These are phyloP conservation scores for Syzygium syzygioides DNA, from an alignment of 441 rosid genomes.

Conservation along the genomic window DNA sequence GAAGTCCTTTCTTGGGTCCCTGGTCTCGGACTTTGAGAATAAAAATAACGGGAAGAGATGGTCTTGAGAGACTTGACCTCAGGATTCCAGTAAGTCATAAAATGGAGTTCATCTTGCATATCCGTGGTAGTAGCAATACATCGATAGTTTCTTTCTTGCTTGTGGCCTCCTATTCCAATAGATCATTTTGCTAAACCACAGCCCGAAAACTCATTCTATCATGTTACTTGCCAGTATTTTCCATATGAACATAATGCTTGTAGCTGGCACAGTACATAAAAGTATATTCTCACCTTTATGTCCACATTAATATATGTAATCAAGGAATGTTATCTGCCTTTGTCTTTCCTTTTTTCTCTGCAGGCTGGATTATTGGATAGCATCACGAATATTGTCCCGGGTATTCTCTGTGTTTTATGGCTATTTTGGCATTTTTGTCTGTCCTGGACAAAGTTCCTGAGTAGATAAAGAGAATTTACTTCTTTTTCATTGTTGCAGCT, in stretches of 20 bases:
- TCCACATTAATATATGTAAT: neutral
- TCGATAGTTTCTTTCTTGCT: neutral
- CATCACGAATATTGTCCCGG: slow-evolving; percentile 83
- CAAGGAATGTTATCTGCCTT: neutral
- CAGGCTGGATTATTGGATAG: slow-evolving; percentile 95
- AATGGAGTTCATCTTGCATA: neutral
- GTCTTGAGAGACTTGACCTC: slow-evolving; percentile 79
- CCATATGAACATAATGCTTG: neutral
- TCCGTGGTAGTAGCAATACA: neutral
- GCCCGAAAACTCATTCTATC: neutral
- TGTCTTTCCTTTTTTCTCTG: neutral
- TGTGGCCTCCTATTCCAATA: neutral
- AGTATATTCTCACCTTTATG: neutral
- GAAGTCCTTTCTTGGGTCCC: slow-evolving; percentile 61
- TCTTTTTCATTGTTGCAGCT: slow-evolving; percentile 29
- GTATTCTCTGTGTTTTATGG: slow-evolving; percentile 18
- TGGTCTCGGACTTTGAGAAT: slow-evolving; percentile 86
- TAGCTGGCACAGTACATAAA: neutral
- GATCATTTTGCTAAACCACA: neutral
- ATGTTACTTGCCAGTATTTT: neutral
- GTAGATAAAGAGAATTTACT: neutral
- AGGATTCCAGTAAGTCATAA: slow-evolving; percentile 72
- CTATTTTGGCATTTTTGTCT: neutral
- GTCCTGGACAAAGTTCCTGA: neutral
- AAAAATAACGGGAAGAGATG: slow-evolving; percentile 78